Conservation (phyloP, 352 stramenopile species). For the Globisporangium carolinianum region DNA sequence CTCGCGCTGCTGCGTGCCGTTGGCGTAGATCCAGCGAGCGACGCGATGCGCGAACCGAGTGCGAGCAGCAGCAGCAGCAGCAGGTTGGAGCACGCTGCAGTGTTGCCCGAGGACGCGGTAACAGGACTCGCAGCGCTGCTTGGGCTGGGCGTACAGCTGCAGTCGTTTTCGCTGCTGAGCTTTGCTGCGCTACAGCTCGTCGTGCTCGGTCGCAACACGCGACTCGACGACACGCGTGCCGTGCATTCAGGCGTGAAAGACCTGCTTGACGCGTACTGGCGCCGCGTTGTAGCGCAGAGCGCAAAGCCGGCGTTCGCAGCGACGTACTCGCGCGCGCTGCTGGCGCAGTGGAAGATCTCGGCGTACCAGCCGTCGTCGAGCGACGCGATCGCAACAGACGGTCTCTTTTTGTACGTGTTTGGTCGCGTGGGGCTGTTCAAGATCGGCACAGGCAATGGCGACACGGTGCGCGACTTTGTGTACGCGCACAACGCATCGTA, state of each 20-base stretch:
- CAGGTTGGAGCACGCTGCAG: neutral
- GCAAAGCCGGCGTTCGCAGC: conserved; percentile 23
- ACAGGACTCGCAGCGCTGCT: conserved; percentile 35
- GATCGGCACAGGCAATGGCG: conserved; percentile 57
- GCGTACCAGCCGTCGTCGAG: conserved; percentile 56
- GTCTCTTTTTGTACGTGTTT: conserved; percentile 63
- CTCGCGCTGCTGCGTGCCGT: conserved; percentile 13
- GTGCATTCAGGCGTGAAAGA: conserved; percentile 14
- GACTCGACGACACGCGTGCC: conserved; percentile 7
- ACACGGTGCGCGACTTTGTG: conserved; percentile 61
- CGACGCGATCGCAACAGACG: conserved; percentile 67
- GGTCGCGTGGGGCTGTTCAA: conserved; percentile 55
- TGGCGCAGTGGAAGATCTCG: conserved; percentile 62
- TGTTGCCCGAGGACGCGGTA: conserved; percentile 20
- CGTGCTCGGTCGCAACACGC: conserved; percentile 15
- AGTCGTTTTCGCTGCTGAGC: conserved; percentile 56
- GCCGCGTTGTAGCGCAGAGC: conserved; percentile 22
- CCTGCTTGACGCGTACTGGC: conserved; percentile 24
- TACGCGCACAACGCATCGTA: conserved; percentile 63
- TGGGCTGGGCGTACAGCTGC: conserved; percentile 44
- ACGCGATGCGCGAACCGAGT: neutral
- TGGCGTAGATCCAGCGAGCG: conserved; percentile 8
- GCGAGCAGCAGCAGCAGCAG: neutral
- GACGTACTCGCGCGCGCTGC: conserved; percentile 46
- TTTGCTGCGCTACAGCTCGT: conserved; percentile 30